Percentiles rank a stretch among this genome's conserved stretches.
Conservation (phyloP, 2,329 filamentous ascomycete species). For the Verticillium zaregamsianum region DNA sequence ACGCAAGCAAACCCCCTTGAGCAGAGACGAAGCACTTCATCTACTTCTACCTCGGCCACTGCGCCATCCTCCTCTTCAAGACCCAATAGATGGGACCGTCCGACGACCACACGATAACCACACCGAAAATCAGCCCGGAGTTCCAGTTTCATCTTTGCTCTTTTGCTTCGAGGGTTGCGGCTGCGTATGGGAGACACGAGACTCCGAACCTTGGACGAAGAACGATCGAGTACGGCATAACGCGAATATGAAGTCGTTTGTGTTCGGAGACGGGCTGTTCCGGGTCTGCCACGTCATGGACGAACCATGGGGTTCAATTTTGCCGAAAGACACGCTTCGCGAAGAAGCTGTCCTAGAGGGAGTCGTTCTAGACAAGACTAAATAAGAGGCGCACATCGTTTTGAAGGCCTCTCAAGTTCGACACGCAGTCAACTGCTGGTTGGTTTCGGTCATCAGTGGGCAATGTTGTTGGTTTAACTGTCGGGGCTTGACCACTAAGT, state of each 20-base stretch:
- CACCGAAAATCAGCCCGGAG: background rate
- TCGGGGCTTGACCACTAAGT: too few relatives aligned
- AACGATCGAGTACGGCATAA: background rate
- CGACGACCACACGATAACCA: background rate
- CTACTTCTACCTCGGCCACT: slow-evolving; percentile 99
- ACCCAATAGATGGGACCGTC: slow-evolving; percentile 64
- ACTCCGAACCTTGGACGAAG: background rate
- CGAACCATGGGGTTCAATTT: background rate
- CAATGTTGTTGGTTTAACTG: too few relatives aligned
- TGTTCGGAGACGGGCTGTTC: background rate
- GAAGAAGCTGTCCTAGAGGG: background rate
- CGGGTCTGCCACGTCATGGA: background rate
- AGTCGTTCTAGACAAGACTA: background rate
- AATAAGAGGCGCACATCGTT: background rate
- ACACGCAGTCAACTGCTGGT: background rate
- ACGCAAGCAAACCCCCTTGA: background rate
- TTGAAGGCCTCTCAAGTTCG: background rate
- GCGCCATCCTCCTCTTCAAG: slow-evolving; percentile 97
- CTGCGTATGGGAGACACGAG: background rate
- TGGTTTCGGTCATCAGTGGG: background rate
- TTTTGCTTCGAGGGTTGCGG: background rate
- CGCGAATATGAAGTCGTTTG: background rate
- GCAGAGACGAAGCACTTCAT: slow-evolving; percentile 99
- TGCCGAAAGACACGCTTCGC: background rate
- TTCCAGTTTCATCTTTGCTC: background rate